Base-by-base conservation (phyloP, 2,329 filamentous ascomycete genomes). In the Drechmeria coniospora region DNA sequence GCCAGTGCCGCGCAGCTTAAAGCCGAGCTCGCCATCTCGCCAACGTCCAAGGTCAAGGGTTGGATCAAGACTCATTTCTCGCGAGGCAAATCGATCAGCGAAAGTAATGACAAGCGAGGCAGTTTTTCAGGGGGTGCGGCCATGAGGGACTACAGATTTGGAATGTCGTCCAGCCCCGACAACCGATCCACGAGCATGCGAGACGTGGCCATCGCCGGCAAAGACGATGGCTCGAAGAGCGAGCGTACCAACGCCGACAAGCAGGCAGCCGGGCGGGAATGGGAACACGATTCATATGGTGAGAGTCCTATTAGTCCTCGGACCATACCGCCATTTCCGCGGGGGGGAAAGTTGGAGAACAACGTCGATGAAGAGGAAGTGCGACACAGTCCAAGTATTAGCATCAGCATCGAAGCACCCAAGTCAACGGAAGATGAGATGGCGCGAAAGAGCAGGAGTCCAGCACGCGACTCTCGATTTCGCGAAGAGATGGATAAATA, bases 51-150 rank as follows among this genome's bases (percentile, higher is more conserved):
- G 33, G 58, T 68, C 23, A 68, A 59, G 37, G 57, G 54, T 21
- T 72, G 68, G 68, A 53, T 73, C 29, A 70, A 63, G 44, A 63
- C 59, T 15, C 63, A 59, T 5, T 63, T 72, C 34, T 58, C 56
- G 0, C 51, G 53, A 5, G 47, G 56, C 7, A 61, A 57, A 31
- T 54, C 56, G 2, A 30, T 54, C 1, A 46, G 51, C 6, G 54
- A 57, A 8, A 46, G 55, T 2, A 43, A 41, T 11, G 44, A 51
- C 4, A 52, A 53, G 39, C 41, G 42, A 26, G 50, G 46, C 30
- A 47, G 54, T 15, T 69, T 71, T 35, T 43, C 69, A 10, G 66
- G 67, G 10, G 65, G 67, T 5, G 60, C 57, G 0, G 54, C 60
- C 8, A 47, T 67, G 5, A 56, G 54, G 2, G 57, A 40, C 5